A percentile compares a stretch with the other conserved stretches of the same genome.
phyloP scores from a whole-genome alignment of 257 asterid genomes.

The Schizonepeta tenuifolia region DNA sequence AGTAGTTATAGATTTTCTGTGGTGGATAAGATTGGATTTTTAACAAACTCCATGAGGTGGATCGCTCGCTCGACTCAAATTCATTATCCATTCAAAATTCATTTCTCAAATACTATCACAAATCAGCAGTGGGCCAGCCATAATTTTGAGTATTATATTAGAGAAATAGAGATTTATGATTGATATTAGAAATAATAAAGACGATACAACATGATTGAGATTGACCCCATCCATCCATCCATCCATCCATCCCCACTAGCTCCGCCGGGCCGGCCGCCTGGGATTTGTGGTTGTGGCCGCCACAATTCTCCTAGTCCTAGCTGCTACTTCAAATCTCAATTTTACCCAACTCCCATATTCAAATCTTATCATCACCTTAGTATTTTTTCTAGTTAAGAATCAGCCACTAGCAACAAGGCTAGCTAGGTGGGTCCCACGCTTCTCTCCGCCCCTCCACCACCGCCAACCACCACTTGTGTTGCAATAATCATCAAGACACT shows the following conservation, averaged over 20 bases:
- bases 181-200: background rate
- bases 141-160: background rate
- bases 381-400: slow-evolving; percentile 11
- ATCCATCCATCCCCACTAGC: background rate
- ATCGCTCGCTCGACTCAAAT: background rate
- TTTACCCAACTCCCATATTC: background rate
- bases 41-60: background rate
- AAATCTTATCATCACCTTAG: slow-evolving; percentile 10
- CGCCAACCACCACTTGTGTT: background rate
- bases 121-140: background rate
- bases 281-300: background rate
- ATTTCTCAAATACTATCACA: background rate
- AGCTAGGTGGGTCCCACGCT: slow-evolving; percentile 25
- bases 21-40: background rate
- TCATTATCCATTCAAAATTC: background rate
- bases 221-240: background rate
- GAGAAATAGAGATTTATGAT: background rate
- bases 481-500: slow-evolving; percentile 13
- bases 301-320: background rate
- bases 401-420: slow-evolving; percentile 38
- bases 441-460: slow-evolving; percentile 26
- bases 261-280: background rate
- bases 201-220: slow-evolving; percentile 3
- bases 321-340: background rate
- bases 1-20: background rate